These are phyloP conservation scores for Schizonepeta tenuifolia DNA, from an alignment of 257 asterid genomes.

Conservation along the genomic window DNA sequence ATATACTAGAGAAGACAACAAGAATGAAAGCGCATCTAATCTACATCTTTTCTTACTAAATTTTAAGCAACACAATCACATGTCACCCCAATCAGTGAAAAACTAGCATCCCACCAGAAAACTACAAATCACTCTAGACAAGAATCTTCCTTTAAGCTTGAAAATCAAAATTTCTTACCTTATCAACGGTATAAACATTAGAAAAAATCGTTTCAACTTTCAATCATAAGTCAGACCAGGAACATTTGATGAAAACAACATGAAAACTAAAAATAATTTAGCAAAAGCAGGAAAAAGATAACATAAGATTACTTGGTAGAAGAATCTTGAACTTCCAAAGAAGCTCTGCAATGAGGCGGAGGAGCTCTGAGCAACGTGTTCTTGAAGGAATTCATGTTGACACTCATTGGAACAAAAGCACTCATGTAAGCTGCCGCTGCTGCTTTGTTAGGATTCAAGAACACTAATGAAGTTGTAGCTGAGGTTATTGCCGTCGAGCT, in stretches of 20 bases:
- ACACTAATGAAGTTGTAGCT: conserved; percentile 36
- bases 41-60: background rate
- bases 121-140: background rate
- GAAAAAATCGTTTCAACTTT: background rate
- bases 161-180: background rate
- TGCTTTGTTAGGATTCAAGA: conserved; percentile 26
- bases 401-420: conserved; percentile 33
- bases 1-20: background rate
- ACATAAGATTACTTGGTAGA: conserved; percentile 41
- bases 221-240: background rate
- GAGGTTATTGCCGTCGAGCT: conserved; percentile 30
- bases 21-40: background rate
- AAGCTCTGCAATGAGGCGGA: conserved; percentile 41
- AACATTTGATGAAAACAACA: background rate
- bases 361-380: conserved; percentile 26
- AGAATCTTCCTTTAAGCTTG: background rate
- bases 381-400: conserved; percentile 24
- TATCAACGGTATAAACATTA: background rate
- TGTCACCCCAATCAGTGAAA: background rate
- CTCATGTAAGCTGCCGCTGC: conserved; percentile 13
- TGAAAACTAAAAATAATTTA: background rate
- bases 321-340: conserved; percentile 43
- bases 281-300: no score
- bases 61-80: background rate
- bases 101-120: background rate